Percentiles rank a stretch among this genome's conserved stretches.
Conservation (phyloP, 495 filamentous ascomycete species). For the Penicillium egyptiacum region DNA sequence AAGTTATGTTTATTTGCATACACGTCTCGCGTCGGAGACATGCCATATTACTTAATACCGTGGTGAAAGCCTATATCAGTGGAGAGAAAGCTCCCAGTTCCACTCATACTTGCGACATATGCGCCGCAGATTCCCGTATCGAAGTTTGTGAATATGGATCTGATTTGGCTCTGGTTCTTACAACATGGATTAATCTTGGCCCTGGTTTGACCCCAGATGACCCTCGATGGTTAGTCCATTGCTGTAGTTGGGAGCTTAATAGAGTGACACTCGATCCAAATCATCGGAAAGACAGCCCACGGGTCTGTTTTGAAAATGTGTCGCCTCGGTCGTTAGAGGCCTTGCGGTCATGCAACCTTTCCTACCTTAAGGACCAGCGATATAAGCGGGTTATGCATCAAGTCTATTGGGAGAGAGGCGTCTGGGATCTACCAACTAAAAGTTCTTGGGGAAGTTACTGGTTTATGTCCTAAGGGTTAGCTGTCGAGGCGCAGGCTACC, state of each 20-base stretch:
- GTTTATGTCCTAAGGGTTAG: too few relatives aligned
- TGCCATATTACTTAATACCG: not conserved
- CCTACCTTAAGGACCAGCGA: conserved; percentile 3
- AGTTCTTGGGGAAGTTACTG: not conserved
- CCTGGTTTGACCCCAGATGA: conserved; percentile 5
- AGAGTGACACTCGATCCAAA: not conserved
- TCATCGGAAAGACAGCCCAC: conserved; percentile 1
- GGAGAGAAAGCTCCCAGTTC: not conserved
- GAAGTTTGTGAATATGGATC: not conserved
- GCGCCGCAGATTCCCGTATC: conserved; percentile 2
- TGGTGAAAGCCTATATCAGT: not conserved
- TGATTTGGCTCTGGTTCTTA: conserved; percentile 3
- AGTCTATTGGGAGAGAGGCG: not conserved
- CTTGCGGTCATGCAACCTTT: conserved; percentile 7
- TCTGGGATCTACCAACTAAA: not conserved
- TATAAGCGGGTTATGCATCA: not conserved
- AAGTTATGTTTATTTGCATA: conserved; percentile 1
- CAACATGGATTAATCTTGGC: conserved; percentile 10
- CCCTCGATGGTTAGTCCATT: conserved; percentile 3
- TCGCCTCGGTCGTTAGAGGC: conserved; percentile 3
- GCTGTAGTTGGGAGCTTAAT: not conserved
- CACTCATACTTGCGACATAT: not conserved
- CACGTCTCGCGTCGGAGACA: not conserved
- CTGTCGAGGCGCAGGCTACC: too few relatives aligned
- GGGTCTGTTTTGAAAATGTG: conserved; percentile 7